A percentile compares a stretch with the other conserved stretches of the same genome.
These are phyloP conservation scores for Colletotrichum melonis DNA, from an alignment of 2,329 filamentous ascomycete genomes.

Conservation along the genomic window DNA sequence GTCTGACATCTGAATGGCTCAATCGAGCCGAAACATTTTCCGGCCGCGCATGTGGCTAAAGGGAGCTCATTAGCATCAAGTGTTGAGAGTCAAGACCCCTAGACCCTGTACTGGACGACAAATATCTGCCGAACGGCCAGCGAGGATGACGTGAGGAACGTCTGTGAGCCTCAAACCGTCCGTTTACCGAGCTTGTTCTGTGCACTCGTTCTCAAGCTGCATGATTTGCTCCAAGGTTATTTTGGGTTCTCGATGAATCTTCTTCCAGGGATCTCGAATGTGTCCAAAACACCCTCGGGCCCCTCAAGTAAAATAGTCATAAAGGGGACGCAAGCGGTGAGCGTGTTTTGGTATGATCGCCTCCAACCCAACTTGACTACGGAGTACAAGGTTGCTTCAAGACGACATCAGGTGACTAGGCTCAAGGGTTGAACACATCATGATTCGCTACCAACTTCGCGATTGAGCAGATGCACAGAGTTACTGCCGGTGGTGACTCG, in stretches of 20 bases:
- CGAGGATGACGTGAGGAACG: background rate
- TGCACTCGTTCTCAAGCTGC: background rate
- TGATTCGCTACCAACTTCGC: background rate
- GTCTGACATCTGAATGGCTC: background rate
- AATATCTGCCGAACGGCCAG: background rate
- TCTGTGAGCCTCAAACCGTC: constrained; percentile 20
- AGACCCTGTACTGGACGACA: constrained; percentile 17
- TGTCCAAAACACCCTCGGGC: constrained; percentile 22
- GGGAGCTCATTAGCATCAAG: background rate
- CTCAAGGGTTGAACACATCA: background rate
- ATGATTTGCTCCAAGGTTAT: constrained; percentile 2
- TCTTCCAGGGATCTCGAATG: constrained; percentile 13
- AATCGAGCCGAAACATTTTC: background rate
- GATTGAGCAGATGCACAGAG: background rate
- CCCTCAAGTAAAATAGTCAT: background rate
- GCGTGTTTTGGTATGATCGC: background rate
- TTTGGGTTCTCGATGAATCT: constrained; percentile 22
- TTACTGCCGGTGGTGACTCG: constrained; percentile 2
- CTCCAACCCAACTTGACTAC: background rate
- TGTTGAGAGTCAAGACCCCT: constrained; percentile 8
- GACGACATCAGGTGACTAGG: background rate
- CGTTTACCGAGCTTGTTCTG: background rate
- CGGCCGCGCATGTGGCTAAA: background rate
- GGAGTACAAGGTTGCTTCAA: background rate
- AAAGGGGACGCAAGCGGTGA: background rate